A percentile compares a stretch with the other conserved stretches of the same genome.
These are phyloP conservation scores for Xylariaceae sp. DNA, from an alignment of 2,329 filamentous ascomycete species.

Conservation along the genomic window DNA sequence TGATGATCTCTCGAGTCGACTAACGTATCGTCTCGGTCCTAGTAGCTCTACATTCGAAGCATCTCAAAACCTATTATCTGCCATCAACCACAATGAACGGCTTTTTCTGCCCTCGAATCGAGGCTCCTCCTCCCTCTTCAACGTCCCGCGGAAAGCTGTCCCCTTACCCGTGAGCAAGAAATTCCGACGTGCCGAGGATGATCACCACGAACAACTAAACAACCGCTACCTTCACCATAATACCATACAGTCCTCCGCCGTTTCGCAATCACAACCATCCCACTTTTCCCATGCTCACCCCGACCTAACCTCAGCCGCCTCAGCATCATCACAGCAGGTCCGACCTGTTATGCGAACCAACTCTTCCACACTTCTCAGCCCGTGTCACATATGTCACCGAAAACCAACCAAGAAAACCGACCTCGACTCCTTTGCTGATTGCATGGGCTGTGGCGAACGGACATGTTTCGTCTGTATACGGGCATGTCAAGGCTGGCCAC, in stretches of 20 bases:
- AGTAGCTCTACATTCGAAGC: slow-evolving; percentile 31
- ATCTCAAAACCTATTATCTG: slow-evolving; percentile 31
- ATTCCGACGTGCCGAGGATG: slow-evolving; percentile 34
- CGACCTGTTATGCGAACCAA: slow-evolving; percentile 24
- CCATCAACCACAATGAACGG: slow-evolving; percentile 39
- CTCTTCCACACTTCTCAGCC: slow-evolving; percentile 48
- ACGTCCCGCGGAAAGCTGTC: slow-evolving; percentile 37
- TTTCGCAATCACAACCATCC: slow-evolving; percentile 29
- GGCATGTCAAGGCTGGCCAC: slow-evolving; percentile 62
- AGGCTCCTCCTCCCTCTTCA: slow-evolving; percentile 24
- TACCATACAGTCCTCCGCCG: slow-evolving; percentile 1
- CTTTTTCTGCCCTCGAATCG: slow-evolving; percentile 29
- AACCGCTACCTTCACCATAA: slow-evolving; percentile 17
- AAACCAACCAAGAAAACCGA: slow-evolving; percentile 70
- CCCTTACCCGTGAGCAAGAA: slow-evolving; percentile 40
- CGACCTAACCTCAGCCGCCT: slow-evolving; percentile 20
- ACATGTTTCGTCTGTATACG: slow-evolving; percentile 75
- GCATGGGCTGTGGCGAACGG: slow-evolving; percentile 65
- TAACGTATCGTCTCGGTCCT: slow-evolving; percentile 25
- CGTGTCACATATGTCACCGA: slow-evolving; percentile 73
- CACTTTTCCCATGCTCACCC: slow-evolving; percentile 38
- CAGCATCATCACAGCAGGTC: slow-evolving; percentile 15
- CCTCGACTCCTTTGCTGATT: slow-evolving; percentile 70
- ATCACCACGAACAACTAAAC: slow-evolving; percentile 20
- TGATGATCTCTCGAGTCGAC: slow-evolving; percentile 14